Evolutionary conservation across 1,139 yeast species (phyloP), one percentile per base, ranked within the genome.

Genomic region (Geotrichum europaeum): DNA sequence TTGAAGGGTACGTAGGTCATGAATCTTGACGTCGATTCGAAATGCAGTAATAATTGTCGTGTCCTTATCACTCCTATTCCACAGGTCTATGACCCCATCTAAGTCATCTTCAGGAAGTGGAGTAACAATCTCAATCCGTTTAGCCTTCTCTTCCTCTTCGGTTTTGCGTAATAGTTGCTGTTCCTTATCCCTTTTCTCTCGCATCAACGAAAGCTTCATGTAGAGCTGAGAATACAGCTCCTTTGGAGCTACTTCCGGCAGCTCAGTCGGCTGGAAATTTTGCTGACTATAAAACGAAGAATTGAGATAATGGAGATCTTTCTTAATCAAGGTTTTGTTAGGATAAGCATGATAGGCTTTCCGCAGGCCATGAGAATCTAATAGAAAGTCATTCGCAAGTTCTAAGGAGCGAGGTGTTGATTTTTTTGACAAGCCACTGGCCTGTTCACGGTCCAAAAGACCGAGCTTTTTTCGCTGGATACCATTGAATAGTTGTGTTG

Each of bases 1-100:
- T 9, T 80, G 76, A 47, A 94, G 76, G 0, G 97, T 91, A 58
- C 80, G 78, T 59, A 94, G 72, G 71, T 94, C 99, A 54, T 82
- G 75, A 0, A 81, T 81, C 4, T 78, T 76, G 9, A 94, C 81
- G 61, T 87, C 95, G 43, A 94, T 76, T 56, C 75, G 75, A 65
- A 77, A 79, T 53, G 76, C 80, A 15, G 77, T 76, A 10, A 78
- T 79, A 7, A 79, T 68, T 6, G 80, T 68, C 10, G 77, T 65
- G n/a, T 69, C 65, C 12, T 72, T 70, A 47, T 73, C 74, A 9
- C 73, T 70, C 47, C 66, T 68, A 18, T 68, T 65, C 77, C 84
- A 77, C n/a, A 75, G 70, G 5, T 68, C 66, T 24, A 77, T 69
- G n/a, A 84, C 79, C 53, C 73, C 67, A 0, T 64, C 62, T 1